phyloP scores from a whole-genome alignment of 768 basidiomycete genomes.

The Serendipita sp. region DNA sequence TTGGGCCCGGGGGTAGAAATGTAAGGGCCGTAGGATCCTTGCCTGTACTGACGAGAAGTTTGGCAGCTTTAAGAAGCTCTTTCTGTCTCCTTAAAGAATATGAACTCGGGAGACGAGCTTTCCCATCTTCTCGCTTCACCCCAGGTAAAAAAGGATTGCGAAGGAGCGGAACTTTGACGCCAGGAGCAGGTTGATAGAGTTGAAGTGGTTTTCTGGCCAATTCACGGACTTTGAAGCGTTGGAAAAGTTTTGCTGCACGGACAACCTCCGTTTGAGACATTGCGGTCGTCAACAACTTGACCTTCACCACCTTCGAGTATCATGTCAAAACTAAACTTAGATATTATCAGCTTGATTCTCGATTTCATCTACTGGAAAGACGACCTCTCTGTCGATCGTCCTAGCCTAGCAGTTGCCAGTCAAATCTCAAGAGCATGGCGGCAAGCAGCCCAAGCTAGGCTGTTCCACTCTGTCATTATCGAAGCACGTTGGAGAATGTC shows the following conservation, averaged over 20 bases:
- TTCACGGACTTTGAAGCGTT: background rate
- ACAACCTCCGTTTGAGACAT: background rate
- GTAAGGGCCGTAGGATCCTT: background rate
- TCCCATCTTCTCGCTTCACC: background rate
- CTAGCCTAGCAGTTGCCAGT: background rate
- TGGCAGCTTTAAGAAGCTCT: background rate
- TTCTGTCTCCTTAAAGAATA: conserved; percentile 1
- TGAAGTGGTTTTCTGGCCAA: background rate
- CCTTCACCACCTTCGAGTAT: background rate
- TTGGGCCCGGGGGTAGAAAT: background rate
- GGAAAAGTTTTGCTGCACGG: background rate
- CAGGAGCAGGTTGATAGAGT: background rate
- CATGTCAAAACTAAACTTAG: background rate
- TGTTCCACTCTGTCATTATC: background rate
- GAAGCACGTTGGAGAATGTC: background rate
- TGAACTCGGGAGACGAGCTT: background rate
- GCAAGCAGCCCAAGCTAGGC: background rate
- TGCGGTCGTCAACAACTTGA: background rate
- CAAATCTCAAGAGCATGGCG: background rate
- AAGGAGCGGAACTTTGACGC: background rate
- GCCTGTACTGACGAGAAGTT: background rate
- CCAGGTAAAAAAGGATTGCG: background rate
- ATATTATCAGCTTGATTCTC: background rate
- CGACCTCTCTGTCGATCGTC: background rate
- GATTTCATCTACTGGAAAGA: background rate